Evolutionary conservation across 1,284 basidiomycete species (phyloP), one percentile per base, ranked within the genome.

Genomic region (Tylopilus orsonianus): DNA sequence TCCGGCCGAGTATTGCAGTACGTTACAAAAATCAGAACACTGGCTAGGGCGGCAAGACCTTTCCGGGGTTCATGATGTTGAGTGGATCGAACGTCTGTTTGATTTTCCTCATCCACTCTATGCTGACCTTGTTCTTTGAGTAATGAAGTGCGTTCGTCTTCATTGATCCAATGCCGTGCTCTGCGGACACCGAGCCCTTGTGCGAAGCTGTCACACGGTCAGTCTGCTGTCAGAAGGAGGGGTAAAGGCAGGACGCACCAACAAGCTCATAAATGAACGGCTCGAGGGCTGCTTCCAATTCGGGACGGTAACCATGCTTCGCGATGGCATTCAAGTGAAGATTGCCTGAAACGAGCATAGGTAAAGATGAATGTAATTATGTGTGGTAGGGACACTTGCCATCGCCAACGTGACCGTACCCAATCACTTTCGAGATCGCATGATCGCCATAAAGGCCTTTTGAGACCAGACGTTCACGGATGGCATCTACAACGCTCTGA

Each of bases 341-440:
- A 63, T 99, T 99, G 12, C 93, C 92, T 93, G 57, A 12, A 40
- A 44, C 49, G 10, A 20, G 10, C 2, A 3, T 22, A 18, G 10
- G 26, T 54, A 9, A n/a, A 59, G 51, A 34, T 19, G 26, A 33
- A 23, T 33, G 26, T 12, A 22, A 22, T 13, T 8, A 13, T 18
- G 22, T 32, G 44, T 19, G 19, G 34, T 42, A 33, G 33, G 48
- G 44, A 29, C 8, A 69, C 83, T 62, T 63, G 87, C 94, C 93
- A 70, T 99, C 96, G 20, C 97, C 96, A 52, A 98, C 87, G 67
- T 99, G 97, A 3, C 97, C 96, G 62, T 94, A 98, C 2, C 96
- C 96, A 49, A 95, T 75, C 5, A 96, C 89, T 61, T 85, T 82
- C 62, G 85, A 87, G 41, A 97, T 85, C 10, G 81, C 83, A 42